These are phyloP conservation scores for Boletus fagicola DNA, from an alignment of 768 basidiomycete genomes.

Conservation along the genomic window DNA sequence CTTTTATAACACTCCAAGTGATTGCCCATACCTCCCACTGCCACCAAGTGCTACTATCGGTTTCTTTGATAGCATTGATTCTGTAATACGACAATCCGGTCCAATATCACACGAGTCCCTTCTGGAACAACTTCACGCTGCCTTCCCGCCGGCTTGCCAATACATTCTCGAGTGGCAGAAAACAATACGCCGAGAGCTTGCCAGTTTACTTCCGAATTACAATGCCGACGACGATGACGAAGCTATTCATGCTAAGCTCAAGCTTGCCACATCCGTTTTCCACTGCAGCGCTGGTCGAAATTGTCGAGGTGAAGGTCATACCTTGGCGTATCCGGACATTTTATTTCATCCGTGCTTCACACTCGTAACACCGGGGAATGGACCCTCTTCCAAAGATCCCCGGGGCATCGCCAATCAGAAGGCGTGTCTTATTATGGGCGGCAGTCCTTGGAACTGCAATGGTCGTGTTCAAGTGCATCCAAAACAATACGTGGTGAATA, in stretches of 20 bases:
- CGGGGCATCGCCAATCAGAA: constrained; percentile 20
- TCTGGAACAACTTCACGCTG: constrained; percentile 14
- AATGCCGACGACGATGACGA: constrained; percentile 16
- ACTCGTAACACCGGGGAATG: constrained; percentile 1
- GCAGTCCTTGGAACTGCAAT: constrained; percentile 21
- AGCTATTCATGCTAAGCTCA: constrained; percentile 20
- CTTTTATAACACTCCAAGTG: constrained; percentile 15
- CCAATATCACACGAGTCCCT: constrained; percentile 10
- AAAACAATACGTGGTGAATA: constrained; percentile 12
- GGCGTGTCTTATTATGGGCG: constrained; percentile 25
- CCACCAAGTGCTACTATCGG: constrained; percentile 30
- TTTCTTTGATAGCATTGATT: constrained; percentile 20
- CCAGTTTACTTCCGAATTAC: constrained; percentile 26
- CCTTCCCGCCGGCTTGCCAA: constrained; percentile 17
- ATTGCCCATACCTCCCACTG: constrained; percentile 24
- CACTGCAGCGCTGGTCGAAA: constrained; percentile 15
- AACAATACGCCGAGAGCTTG: constrained; percentile 25
- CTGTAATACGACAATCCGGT: constrained; percentile 25
- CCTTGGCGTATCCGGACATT: constrained; percentile 27
- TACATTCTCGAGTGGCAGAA: constrained; percentile 30
- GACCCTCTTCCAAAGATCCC: constrained; percentile 21
- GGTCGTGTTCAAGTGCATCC: constrained; percentile 24
- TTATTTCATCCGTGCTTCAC: constrained; percentile 31
- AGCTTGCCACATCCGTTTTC: constrained; percentile 31
- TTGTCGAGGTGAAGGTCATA: constrained; percentile 15